Evolutionary conservation across 306 rosid species (phyloP), one percentile per base, ranked within the genome.

Genomic region (Casuarina equisetifolia): DNA sequence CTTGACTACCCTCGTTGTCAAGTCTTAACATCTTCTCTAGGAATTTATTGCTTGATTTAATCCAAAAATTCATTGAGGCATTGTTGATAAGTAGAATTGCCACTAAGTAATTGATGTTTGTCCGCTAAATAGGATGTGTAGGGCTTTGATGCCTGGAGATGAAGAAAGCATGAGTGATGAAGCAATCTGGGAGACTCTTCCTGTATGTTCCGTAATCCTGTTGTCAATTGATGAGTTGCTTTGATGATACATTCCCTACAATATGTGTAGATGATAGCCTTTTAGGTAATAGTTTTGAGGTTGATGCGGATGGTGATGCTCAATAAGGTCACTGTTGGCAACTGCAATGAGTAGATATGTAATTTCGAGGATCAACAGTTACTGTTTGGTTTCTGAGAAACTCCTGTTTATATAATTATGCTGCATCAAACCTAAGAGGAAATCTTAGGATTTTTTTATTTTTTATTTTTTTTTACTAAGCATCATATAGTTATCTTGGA

Each of bases 161-260:
- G 95, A 94, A 53, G 98, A 94, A 58, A 85, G 82, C 40, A 82
- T 89, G 88, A 92, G 83, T 0, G 97, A 92, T 43, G 98, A 94
- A 80, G 97, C 96, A 48, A 94, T 94, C 82, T 92, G 98, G 98
- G 92, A 92, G 85, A 94, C 97, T 35, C 97, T 94, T 83, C 98
- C 98, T 78, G 98, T 94, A 90, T 86, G 98, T 80, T 84, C 80
- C 49, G 20, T 82, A 58, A 74, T 79, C 86, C 17, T 83, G 9
- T 74, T 61, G 5, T 73, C 64, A 61, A 82, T 79, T 82, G 38
- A 74, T 73, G 79, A 38, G 39, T 63, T 70, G 25, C 74, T 49
- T 76, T 51, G 45, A 78, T 46, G 64, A 39, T 72, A 39, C 80
- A 71, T 76, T 74, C 59, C 19, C 71, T 45, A 46, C 43, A 19